Evolutionary conservation across 2,329 filamentous ascomycete species (phyloP).

Genomic region (Colletotrichum costaricense): DNA sequence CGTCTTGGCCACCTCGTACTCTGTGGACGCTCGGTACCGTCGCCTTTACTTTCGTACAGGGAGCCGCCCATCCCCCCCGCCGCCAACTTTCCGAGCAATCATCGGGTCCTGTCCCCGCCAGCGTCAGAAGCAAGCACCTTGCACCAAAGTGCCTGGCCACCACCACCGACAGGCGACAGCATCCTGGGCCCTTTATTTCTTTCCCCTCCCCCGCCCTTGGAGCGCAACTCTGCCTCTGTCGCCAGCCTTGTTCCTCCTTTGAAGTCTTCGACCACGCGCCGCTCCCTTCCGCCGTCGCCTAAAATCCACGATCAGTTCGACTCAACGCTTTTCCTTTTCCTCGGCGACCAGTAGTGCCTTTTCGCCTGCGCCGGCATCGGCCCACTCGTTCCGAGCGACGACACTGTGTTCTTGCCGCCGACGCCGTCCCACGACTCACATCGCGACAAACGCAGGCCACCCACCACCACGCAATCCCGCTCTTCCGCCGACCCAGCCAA

Average conservation of each 20-base stretch:
- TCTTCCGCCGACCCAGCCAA: neutral
- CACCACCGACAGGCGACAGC: neutral
- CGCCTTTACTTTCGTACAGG: slow-evolving; percentile 2
- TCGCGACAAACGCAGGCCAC: slow-evolving; percentile 14
- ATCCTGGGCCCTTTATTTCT: slow-evolving; percentile 28
- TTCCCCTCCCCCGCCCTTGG: slow-evolving; percentile 30
- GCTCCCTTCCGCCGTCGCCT: neutral
- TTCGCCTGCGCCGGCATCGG: neutral
- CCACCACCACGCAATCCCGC: neutral
- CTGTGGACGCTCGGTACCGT: neutral
- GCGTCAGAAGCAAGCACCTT: neutral
- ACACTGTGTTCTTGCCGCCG: slow-evolving; percentile 6
- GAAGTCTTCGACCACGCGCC: neutral
- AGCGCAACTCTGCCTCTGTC: neutral
- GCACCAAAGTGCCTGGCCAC: neutral
- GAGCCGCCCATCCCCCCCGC: neutral
- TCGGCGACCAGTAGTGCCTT: neutral
- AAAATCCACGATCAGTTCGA: neutral
- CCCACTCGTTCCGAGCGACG: slow-evolving; percentile 2
- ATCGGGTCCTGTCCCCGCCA: neutral
- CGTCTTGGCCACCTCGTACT: neutral
- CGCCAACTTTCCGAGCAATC: neutral
- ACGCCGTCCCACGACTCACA: neutral
- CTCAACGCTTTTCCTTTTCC: neutral
- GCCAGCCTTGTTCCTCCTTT: slow-evolving; percentile 17